phyloP scores from a whole-genome alignment of 148 eudicot species.

The Heliosperma pusillum region DNA sequence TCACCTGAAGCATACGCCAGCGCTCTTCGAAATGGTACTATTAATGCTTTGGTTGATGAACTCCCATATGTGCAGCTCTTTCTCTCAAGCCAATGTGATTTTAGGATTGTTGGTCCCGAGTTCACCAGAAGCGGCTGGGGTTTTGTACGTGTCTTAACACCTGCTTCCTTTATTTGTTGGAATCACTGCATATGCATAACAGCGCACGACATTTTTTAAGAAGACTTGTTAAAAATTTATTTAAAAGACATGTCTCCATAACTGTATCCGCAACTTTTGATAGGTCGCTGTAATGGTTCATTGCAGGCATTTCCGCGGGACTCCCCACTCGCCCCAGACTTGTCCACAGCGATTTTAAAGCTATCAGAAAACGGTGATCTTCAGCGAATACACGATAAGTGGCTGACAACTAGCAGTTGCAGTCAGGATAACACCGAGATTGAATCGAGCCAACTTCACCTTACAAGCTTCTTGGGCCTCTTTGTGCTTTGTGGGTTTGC shows the following conservation, averaged over 20 bases:
- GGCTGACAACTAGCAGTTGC: conserved; percentile 65
- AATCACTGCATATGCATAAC: neutral
- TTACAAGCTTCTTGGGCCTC: conserved; percentile 82
- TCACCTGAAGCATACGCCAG: conserved; percentile 70
- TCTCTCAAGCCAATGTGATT: conserved; percentile 75
- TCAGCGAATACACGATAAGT: conserved; percentile 93
- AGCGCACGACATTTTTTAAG: too few relatives aligned
- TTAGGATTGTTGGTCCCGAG: conserved; percentile 73
- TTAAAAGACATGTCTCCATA: too few relatives aligned
- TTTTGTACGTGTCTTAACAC: conserved; percentile 60
- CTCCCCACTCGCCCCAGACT: conserved; percentile 81
- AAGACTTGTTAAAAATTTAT: too few relatives aligned
- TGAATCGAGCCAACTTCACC: conserved; percentile 83
- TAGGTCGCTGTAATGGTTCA: neutral
- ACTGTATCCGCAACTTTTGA: too few relatives aligned
- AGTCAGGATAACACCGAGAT: conserved; percentile 63
- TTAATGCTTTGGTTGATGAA: conserved; percentile 88
- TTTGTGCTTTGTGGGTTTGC: conserved; percentile 68
- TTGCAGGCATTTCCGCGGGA: conserved; percentile 90
- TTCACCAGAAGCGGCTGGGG: conserved; percentile 98
- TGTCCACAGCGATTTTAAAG: conserved; percentile 80
- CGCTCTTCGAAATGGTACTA: conserved; percentile 62
- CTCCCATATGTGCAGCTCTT: conserved; percentile 76
- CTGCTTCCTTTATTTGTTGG: neutral
- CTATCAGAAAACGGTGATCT: conserved; percentile 90